Evolutionary conservation across 768 basidiomycete species (phyloP).

Genomic region (Termitomyces sp.): DNA sequence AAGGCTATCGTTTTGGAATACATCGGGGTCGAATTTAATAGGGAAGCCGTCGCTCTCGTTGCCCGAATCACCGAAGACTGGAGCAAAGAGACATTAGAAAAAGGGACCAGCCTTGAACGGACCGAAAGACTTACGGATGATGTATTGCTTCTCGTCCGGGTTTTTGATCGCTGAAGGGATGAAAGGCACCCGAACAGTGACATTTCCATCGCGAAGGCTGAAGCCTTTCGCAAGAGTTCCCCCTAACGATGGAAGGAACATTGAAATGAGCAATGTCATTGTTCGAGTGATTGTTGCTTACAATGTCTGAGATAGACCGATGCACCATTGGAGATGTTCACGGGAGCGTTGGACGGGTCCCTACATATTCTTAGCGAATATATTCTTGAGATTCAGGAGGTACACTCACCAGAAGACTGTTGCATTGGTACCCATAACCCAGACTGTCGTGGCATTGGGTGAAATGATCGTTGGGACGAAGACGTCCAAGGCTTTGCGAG

Average conservation of each 20-base stretch:
- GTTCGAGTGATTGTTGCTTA: slow-evolving; percentile 12
- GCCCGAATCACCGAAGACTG: slow-evolving; percentile 48
- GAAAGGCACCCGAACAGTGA: slow-evolving; percentile 31
- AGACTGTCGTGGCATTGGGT: slow-evolving; percentile 23
- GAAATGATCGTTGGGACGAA: slow-evolving; percentile 24
- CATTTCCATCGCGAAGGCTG: slow-evolving; percentile 27
- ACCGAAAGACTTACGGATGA: slow-evolving; percentile 32
- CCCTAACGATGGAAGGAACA: slow-evolving; percentile 13
- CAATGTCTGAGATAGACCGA: slow-evolving; percentile 26
- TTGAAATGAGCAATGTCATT: not conserved
- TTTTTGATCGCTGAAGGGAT: slow-evolving; percentile 21
- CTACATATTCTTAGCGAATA: slow-evolving; percentile 17
- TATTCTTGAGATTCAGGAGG: not conserved
- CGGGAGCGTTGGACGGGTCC: slow-evolving; percentile 35
- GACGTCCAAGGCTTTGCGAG: slow-evolving; percentile 24
- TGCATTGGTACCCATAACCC: slow-evolving; percentile 22
- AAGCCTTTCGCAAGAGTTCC: slow-evolving; percentile 30
- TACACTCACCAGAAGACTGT: slow-evolving; percentile 24
- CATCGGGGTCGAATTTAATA: slow-evolving; percentile 15
- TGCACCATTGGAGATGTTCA: slow-evolving; percentile 36
- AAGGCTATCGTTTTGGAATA: not conserved
- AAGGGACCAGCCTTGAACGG: not conserved
- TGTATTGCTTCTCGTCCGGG: slow-evolving; percentile 21
- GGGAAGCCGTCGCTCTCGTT: slow-evolving; percentile 36
- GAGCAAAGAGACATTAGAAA: not conserved